Base-by-base conservation (phyloP, 2,329 filamentous ascomycete genomes). In the Aspergillus eucalypticola region DNA sequence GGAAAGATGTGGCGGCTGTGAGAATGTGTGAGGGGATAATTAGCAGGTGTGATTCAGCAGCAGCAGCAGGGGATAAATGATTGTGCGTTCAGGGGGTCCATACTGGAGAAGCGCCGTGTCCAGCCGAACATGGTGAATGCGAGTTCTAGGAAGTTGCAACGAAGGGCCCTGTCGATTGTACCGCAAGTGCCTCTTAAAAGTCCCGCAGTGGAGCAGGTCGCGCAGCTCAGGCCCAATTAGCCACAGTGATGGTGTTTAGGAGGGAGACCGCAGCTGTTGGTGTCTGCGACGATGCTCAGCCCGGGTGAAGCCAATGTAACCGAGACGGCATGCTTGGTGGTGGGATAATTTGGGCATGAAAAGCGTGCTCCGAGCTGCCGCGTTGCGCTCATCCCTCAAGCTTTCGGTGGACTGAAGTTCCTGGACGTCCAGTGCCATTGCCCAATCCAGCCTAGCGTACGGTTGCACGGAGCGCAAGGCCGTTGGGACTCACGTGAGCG, bases 121-220 rank as follows among this genome's bases (percentile, higher is more conserved):
- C 68, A 70, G 44, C 68, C 67, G 62, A 68, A 74, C 74, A 76
- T 76, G 17, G 54, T 69, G 63, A 44, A 49, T 8, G 49, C 42
- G 52, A 19, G 51, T 48, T 52, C 58, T 54, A 52, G 54, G 59
- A 60, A 60, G 50, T 60, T 56, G 19, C 32, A 49, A 35, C 32
- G 53, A 32, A 58, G 52, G 50, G 11, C 3, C n/a, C 15, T 52
- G 58, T 59, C 54, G 42, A 25, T 15, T 11, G 27, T 54, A 23
- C 52, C 38, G 39, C 39, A 27, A 13, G 11, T 44, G 5, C 38
- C 17, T 29, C 29, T 39, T 46, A 19, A 32, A 10, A 23, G 53
- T 64, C 60, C 62, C 60, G 48, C 60, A 52, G 62, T 62, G 62
- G 60, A 64, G 62, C 62, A 39, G n/a, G 38, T 29, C 10, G n/a